Evolutionary conservation across 2,329 filamentous ascomycete genomes (phyloP), one percentile per base, ranked within the genome.

Genomic region (Xylariaceae sp.): DNA sequence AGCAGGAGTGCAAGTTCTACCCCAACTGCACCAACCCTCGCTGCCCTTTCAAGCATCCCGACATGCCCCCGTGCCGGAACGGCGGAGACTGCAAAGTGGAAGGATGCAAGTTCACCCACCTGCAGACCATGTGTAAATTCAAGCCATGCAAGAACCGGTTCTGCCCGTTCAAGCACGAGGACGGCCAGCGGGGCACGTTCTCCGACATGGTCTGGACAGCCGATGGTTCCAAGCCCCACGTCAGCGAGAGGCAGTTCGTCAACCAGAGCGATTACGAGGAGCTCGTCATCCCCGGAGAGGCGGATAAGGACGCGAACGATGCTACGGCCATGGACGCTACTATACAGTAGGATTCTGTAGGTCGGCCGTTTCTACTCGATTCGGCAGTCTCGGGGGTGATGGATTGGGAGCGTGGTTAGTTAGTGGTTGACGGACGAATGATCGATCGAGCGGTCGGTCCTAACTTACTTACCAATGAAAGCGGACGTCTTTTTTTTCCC

Each of bases 181-280:
- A 94, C 38, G 92, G 90, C 9, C 92, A 98, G 68, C 80, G 86
- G 52, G 88, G 85, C 35, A 78, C 76, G 11, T 90, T 88, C 64
- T 77, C 82, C 45, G 87, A 94, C 62, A 96, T 94, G 67, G 87
- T 94, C 18, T 97, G 90, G 90, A 88, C 82, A 13, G 76, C 87
- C 3, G 76, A 73, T 24, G 67, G 64, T 9, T 53, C 63, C 18
- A 75, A 73, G 51, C 69, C 76, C 41, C 87, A 94, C 60, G 81
- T 94, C 34, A 94, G 88, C 57, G 87, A 95, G 63, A 75, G 89
- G 53, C 90, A 86, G 59, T 96, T 95, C 65, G 80, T 90, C 35
- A 80, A 87, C 41, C 82, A 86, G 33, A 69, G 71, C 9, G 74
- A 66, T 5, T 67, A 70, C 18, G 82, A 87, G 59, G 87, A 94